Evolutionary conservation across 371 early-diverging fungal genomes (phyloP), one percentile per base, ranked within the genome.

Genomic region (Mucor mucedo): DNA sequence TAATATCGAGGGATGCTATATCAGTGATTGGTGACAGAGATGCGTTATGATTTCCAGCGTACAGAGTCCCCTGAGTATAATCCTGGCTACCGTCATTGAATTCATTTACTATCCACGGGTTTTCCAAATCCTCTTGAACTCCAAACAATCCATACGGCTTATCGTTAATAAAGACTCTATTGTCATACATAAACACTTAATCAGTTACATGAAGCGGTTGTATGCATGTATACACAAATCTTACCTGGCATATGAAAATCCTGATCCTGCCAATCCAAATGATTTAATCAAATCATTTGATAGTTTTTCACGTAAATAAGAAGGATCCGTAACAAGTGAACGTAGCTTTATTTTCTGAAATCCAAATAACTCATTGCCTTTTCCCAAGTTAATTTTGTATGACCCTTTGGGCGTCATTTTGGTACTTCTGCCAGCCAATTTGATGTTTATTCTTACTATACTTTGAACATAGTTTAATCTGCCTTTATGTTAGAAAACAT

Each of bases 101-200:
- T 27, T 73, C 72, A 28, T 69, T 73, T 30, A 60, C 30, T 0
- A 73, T 16, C 79, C 79, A 79, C 9, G 70, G 60, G 13, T 73
- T 60, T 21, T 73, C 64, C 53, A 63, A 69, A 9, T 45, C 52
- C 41, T 79, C 79, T 44, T 73, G 59, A 27, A 79, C 44, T 4
- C 69, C 66, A 67, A 70, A 79, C 9, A 79, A 45, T 21, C 79
- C 79, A 55, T 65, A 55, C 2, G 67, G 65, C 10, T 69, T 55
- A 49, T 73, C 64, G 21, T 79, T 72, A 33, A 79, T 60, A 35
- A 70, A 71, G 8, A 78, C 58, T 16, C 76, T 72, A 54, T 39
- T 30, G 14, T 32, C 45, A n/a, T n/a, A 32, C 32, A 4, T 6
- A 4, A 0, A 35, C 8, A 8, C 21, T 47, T 21, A 21, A 35